Conservation (phyloP, 2,329 filamentous ascomycete genomes). For the Colletotrichum musicola region DNA sequence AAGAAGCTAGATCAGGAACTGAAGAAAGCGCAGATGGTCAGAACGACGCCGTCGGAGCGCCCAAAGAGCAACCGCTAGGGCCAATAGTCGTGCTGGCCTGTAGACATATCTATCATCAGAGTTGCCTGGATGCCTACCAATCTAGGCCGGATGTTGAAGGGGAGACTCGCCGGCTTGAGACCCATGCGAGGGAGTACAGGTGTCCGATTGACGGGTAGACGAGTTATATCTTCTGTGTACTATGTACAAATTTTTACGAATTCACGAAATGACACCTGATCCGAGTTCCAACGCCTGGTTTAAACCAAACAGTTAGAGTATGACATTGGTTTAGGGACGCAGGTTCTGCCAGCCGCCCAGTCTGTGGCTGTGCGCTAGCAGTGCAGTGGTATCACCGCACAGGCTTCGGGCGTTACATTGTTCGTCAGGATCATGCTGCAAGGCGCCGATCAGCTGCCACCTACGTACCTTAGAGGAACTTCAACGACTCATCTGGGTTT, state of each 20-base stretch:
- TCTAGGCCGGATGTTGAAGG: slow-evolving; percentile 62
- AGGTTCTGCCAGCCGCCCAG: slow-evolving; percentile 2
- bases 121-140: slow-evolving; percentile 75
- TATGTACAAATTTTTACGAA: slow-evolving; percentile 39
- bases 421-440: background rate
- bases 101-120: slow-evolving; percentile 77
- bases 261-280: slow-evolving; percentile 29
- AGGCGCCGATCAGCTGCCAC: background rate
- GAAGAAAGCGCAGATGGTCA: slow-evolving; percentile 51
- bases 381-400: background rate
- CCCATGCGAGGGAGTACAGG: slow-evolving; percentile 62
- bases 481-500: no score
- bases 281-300: background rate
- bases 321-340: background rate
- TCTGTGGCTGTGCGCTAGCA: background rate
- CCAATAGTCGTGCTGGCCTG: slow-evolving; percentile 77
- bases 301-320: background rate
- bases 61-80: slow-evolving; percentile 65
- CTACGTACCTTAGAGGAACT: no score
- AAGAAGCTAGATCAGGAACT: slow-evolving; percentile 53
- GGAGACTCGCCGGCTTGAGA: slow-evolving; percentile 55
- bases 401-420: background rate
- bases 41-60: slow-evolving; percentile 46
- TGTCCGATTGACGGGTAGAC: slow-evolving; percentile 69
- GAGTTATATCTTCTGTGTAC: slow-evolving; percentile 32